Percentiles rank a stretch among this genome's conserved stretches.
Evolutionary conservation across 306 rosid genomes (phyloP).

Genomic region (Ammopiptanthus mongolicus): DNA sequence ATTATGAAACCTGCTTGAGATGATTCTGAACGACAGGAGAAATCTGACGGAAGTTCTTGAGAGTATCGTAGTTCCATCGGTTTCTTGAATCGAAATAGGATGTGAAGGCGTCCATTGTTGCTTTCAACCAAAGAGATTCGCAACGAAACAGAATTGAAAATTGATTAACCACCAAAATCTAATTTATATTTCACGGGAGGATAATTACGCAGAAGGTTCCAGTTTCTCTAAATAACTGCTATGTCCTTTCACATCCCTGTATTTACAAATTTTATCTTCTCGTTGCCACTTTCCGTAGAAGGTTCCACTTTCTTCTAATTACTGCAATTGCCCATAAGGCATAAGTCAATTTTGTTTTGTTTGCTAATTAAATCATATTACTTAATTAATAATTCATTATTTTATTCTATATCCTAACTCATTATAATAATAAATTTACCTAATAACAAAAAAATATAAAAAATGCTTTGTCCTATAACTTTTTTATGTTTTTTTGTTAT

Average conservation of each 20-base stretch:
- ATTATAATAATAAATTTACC: too few relatives aligned
- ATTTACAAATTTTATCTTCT: neutral
- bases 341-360: too few relatives aligned
- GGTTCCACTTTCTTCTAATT: neutral
- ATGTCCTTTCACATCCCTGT: neutral
- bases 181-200: neutral
- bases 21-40: constrained; percentile 76
- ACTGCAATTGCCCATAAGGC: neutral
- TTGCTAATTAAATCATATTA: too few relatives aligned
- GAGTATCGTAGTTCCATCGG: constrained; percentile 75
- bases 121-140: neutral
- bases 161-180: neutral
- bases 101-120: constrained; percentile 61
- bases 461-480: too few relatives aligned
- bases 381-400: too few relatives aligned
- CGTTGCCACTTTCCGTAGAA: neutral
- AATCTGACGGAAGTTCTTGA: constrained; percentile 72
- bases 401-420: too few relatives aligned
- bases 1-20: constrained; percentile 49
- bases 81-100: constrained; percentile 63
- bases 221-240: neutral
- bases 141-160: neutral
- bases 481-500: too few relatives aligned
- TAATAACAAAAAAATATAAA: too few relatives aligned
- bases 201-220: constrained; percentile 23